Conservation (phyloP, 2,329 filamentous ascomycete species). For the Botrytis pseudocinerea region DNA sequence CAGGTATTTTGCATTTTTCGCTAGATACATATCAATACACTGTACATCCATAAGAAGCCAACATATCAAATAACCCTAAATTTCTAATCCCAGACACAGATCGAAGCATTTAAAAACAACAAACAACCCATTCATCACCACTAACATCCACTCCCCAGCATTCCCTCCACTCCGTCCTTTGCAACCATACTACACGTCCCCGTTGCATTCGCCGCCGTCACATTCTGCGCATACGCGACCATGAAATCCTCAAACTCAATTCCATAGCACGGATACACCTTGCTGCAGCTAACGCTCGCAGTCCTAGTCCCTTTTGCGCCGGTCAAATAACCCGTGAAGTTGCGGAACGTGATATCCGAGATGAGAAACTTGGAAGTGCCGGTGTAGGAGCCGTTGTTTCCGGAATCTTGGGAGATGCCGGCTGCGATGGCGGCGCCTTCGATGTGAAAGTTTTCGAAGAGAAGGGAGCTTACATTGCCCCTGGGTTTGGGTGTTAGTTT, state of each 20-base stretch:
- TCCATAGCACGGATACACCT: constrained; percentile 52
- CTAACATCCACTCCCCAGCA: constrained; percentile 38
- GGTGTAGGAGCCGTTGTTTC: constrained; percentile 50
- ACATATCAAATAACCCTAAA: background rate
- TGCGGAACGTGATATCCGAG: constrained; percentile 51
- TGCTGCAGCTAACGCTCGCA: constrained; percentile 50
- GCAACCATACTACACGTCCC: constrained; percentile 40
- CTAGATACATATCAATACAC: too few species aligned
- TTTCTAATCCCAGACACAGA: background rate
- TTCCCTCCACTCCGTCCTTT: constrained; percentile 37
- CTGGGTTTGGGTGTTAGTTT: constrained; percentile 17
- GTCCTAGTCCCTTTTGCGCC: constrained; percentile 40
- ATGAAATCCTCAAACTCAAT: constrained; percentile 49
- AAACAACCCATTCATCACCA: background rate
- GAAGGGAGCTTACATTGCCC: constrained; percentile 52
- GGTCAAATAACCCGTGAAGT: constrained; percentile 52
- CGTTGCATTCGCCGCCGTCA: constrained; percentile 30
- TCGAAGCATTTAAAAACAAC: background rate
- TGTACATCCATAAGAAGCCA: background rate
- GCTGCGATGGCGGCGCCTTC: constrained; percentile 48
- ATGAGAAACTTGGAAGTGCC: constrained; percentile 54
- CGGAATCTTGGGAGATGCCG: constrained; percentile 50
- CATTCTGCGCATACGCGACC: constrained; percentile 30
- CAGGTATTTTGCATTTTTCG: background rate
- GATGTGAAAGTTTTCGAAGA: constrained; percentile 53